Conservation (phyloP, 1,284 basidiomycete genomes). For the Ganoderma leucocontextum region DNA sequence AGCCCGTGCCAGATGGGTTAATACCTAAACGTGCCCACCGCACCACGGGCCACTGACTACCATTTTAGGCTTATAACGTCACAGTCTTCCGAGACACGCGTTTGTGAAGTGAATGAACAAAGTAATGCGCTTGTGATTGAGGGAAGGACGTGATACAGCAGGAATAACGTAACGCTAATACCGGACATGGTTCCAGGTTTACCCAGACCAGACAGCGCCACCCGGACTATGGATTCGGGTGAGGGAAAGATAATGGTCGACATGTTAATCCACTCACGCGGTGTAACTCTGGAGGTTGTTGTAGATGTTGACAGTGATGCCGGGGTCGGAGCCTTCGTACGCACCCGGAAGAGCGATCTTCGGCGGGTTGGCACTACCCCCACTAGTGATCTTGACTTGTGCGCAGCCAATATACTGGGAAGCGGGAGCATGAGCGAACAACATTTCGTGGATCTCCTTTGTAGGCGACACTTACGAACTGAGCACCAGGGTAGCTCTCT, state of each 20-base stretch:
- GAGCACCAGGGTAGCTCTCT: conserved; percentile 51
- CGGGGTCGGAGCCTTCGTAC: conserved; percentile 54
- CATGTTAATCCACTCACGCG: conserved; percentile 30
- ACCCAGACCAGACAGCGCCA: conserved; percentile 42
- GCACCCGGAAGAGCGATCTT: conserved; percentile 56
- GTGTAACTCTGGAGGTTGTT: conserved; percentile 58
- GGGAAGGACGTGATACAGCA: conserved; percentile 9
- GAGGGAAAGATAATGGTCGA: neutral
- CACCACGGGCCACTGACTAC: neutral
- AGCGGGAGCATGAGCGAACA: neutral
- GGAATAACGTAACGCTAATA: neutral
- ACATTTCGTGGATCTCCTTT: neutral
- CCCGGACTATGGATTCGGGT: conserved; percentile 32
- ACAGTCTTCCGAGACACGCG: neutral
- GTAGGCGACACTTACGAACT: conserved; percentile 43
- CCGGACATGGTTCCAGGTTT: conserved; percentile 10
- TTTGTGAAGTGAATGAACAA: neutral
- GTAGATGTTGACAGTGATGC: conserved; percentile 60
- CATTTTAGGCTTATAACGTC: neutral
- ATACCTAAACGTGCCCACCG: too few species aligned
- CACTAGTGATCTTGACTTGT: conserved; percentile 53
- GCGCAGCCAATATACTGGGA: conserved; percentile 51
- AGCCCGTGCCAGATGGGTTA: too few species aligned
- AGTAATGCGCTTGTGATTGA: neutral
- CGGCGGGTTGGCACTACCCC: conserved; percentile 53